These are phyloP conservation scores for Hyaloraphidium curvatum DNA, from an alignment of 192 early-diverging fungal genomes.

Conservation along the genomic window DNA sequence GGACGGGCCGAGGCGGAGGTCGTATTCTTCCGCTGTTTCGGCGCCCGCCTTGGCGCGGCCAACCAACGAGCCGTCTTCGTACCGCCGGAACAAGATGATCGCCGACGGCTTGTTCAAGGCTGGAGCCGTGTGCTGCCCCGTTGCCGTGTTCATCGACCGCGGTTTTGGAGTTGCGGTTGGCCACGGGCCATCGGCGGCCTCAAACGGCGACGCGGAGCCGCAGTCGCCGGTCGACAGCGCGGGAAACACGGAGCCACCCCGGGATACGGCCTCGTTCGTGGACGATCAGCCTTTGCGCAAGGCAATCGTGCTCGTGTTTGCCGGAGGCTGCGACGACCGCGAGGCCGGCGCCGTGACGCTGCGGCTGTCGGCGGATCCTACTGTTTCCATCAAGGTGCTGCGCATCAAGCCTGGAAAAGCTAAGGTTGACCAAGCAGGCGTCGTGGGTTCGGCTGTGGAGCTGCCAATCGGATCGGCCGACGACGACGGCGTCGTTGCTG, in stretches of 20 bases:
- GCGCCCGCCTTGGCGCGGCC: background rate
- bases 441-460: too few relatives aligned
- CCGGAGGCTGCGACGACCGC: constrained; percentile 56
- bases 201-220: background rate
- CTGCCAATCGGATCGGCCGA: too few relatives aligned
- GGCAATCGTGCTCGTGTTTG: constrained; percentile 48
- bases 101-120: constrained; percentile 23
- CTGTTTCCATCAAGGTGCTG: background rate
- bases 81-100: too few relatives aligned
- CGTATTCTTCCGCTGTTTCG: background rate
- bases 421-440: too few relatives aligned
- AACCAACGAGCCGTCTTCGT: background rate
- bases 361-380: background rate
- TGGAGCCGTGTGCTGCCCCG: constrained; percentile 12
- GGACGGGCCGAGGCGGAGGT: background rate
- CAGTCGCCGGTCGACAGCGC: background rate
- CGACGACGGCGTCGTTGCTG: too few relatives aligned
- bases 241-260: too few relatives aligned
- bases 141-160: constrained; percentile 49
- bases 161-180: constrained; percentile 40
- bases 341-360: constrained; percentile 35
- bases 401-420: too few relatives aligned
- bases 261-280: too few relatives aligned
- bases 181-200: background rate
- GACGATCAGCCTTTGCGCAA: too few relatives aligned